phyloP scores from a whole-genome alignment of 2,329 filamentous ascomycete species.

The Annulohypoxylon truncatum region DNA sequence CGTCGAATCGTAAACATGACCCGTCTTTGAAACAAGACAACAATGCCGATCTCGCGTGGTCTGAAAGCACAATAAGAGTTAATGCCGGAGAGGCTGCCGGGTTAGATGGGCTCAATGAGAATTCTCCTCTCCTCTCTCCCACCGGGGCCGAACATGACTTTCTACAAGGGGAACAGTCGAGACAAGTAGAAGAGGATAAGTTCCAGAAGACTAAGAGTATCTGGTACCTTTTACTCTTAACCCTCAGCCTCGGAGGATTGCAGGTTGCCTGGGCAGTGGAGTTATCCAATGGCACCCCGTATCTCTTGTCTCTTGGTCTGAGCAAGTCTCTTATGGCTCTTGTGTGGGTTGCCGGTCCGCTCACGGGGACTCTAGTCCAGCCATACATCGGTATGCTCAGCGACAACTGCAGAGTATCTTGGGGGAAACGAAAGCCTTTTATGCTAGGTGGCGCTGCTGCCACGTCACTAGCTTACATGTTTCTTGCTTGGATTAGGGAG shows the following conservation, averaged over 20 bases:
- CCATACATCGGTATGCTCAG: slow-evolving; percentile 85
- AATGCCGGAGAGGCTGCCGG: slow-evolving; percentile 40
- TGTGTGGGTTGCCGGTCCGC: slow-evolving; percentile 85
- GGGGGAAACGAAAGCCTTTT: slow-evolving; percentile 85
- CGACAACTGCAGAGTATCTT: slow-evolving; percentile 78
- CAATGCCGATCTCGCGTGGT: slow-evolving; percentile 31
- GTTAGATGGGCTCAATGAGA: slow-evolving; percentile 55
- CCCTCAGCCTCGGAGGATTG: slow-evolving; percentile 85
- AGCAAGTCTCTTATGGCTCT: slow-evolving; percentile 85
- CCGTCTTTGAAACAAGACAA: slow-evolving; percentile 29
- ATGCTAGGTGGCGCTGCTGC: slow-evolving; percentile 77
- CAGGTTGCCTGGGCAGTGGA: slow-evolving; percentile 98
- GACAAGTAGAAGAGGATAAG: slow-evolving; percentile 56
- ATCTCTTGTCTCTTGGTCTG: slow-evolving; percentile 81
- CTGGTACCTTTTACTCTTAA: slow-evolving; percentile 88
- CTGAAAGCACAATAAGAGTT: slow-evolving; percentile 39
- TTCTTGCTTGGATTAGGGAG: slow-evolving; percentile 79
- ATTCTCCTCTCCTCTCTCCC: slow-evolving; percentile 62
- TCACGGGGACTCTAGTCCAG: slow-evolving; percentile 83
- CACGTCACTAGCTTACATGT: slow-evolving; percentile 74
- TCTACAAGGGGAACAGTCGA: slow-evolving; percentile 49
- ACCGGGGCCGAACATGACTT: slow-evolving; percentile 51
- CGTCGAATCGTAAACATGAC: slow-evolving; percentile 45
- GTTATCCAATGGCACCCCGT: slow-evolving; percentile 90
- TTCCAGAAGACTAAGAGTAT: slow-evolving; percentile 79